phyloP scores from a whole-genome alignment of 31 red algal genomes.

The Odonthalia washingtoniensis region DNA sequence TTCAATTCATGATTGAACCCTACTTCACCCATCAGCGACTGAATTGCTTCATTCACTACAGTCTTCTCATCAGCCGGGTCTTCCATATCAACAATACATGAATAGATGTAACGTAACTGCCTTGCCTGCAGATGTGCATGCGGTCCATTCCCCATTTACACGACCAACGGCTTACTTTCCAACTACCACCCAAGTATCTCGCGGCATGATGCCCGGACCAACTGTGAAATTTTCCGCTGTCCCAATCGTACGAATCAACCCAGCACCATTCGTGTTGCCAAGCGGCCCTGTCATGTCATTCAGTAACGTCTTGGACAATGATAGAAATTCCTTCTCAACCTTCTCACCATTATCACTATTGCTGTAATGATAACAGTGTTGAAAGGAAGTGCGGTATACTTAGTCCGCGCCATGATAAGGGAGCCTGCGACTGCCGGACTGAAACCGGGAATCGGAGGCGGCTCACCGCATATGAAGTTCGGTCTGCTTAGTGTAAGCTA shows the following conservation, averaged over 20 bases:
- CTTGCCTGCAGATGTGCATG: slow-evolving; percentile 83
- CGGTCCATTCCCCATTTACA: slow-evolving; percentile 70
- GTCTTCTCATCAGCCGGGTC: slow-evolving; percentile 33
- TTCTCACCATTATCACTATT: slow-evolving; percentile 32
- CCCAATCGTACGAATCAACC: slow-evolving; percentile 68
- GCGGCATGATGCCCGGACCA: slow-evolving; percentile 14
- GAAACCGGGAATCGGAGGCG: no score
- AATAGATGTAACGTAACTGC: slow-evolving; percentile 77
- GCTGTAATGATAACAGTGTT: no score
- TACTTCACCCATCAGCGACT: slow-evolving; percentile 50
- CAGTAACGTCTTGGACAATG: slow-evolving; percentile 18
- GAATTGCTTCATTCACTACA: no score
- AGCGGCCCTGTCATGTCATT: no score
- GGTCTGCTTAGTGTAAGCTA: no score
- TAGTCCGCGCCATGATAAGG: no score
- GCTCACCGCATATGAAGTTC: no score
- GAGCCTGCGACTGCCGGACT: no score
- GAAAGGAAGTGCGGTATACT: no score
- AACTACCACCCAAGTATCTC: slow-evolving; percentile 62
- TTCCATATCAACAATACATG: slow-evolving; percentile 66
- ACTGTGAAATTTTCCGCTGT: slow-evolving; percentile 60
- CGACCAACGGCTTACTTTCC: slow-evolving; percentile 53
- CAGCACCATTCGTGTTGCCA: slow-evolving; percentile 80
- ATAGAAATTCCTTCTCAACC: slow-evolving; percentile 33
- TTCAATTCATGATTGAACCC: slow-evolving; percentile 87